A percentile compares a stretch with the other conserved stretches of the same genome.
phyloP scores from a whole-genome alignment of 2,329 filamentous ascomycete genomes.

The Rhexocercosporidium sp. region DNA sequence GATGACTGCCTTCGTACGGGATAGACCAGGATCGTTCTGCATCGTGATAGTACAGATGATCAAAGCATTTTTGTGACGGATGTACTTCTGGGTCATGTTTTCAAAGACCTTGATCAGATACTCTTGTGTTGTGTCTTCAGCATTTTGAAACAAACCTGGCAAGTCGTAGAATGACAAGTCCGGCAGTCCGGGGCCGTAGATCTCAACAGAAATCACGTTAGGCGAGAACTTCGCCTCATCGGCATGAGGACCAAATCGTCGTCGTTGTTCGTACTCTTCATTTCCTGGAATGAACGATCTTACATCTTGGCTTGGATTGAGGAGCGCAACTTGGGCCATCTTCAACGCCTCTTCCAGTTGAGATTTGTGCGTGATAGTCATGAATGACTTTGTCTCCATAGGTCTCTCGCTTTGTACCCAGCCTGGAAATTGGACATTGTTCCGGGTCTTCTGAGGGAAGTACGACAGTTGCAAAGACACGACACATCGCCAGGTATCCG shows the following conservation, averaged over 20 bases:
- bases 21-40: conserved; percentile 79
- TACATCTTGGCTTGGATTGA: conserved; percentile 66
- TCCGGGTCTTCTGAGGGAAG: conserved; percentile 47
- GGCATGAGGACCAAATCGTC: no score
- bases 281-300: conserved; percentile 47
- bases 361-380: conserved; percentile 62
- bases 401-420: conserved; percentile 39
- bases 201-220: conserved; percentile 78
- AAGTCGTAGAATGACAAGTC: conserved; percentile 85
- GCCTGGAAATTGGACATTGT: neutral
- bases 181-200: conserved; percentile 72
- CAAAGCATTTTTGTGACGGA: conserved; percentile 71
- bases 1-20: conserved; percentile 70
- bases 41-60: conserved; percentile 80
- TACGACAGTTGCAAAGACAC: conserved; percentile 73
- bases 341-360: conserved; percentile 71
- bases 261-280: no score
- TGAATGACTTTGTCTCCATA: conserved; percentile 63
- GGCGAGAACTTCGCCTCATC: conserved; percentile 74
- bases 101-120: conserved; percentile 71
- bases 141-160: conserved; percentile 79
- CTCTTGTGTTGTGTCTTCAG: conserved; percentile 66
- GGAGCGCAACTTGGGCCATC: conserved; percentile 77
- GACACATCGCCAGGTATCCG: conserved; percentile 69
- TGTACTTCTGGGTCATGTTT: conserved; percentile 73